Conservation (phyloP, 2,329 filamentous ascomycete species). For the Passalora sequoiae region DNA sequence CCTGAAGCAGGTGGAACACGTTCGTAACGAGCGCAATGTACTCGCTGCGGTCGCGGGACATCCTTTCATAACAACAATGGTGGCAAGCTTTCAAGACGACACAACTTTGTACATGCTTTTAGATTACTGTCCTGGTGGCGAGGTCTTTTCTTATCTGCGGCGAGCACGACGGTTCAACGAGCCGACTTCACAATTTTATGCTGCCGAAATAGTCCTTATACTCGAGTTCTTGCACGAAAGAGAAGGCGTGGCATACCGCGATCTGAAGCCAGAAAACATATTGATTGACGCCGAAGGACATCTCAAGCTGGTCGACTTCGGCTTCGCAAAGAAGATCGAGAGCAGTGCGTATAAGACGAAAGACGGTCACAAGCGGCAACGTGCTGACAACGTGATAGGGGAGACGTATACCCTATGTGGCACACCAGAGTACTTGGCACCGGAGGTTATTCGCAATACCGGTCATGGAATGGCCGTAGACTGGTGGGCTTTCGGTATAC, state of each 20-base stretch:
- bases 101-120: slow-evolving; percentile 79
- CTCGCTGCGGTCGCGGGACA: slow-evolving; percentile 72
- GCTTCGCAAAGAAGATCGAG: slow-evolving; percentile 75
- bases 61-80: slow-evolving; percentile 75
- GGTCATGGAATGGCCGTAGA: slow-evolving; percentile 69
- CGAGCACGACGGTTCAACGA: slow-evolving; percentile 75
- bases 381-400: slow-evolving; percentile 34
- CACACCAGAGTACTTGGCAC: slow-evolving; percentile 77
- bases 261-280: slow-evolving; percentile 79
- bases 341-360: slow-evolving; percentile 40
- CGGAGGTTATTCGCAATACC: slow-evolving; percentile 79
- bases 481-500: slow-evolving; percentile 81
- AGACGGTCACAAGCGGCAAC: slow-evolving; percentile 5
- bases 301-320: slow-evolving; percentile 79
- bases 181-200: slow-evolving; percentile 72
- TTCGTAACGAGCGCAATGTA: slow-evolving; percentile 75
- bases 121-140: slow-evolving; percentile 76
- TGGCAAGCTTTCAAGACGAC: slow-evolving; percentile 72
- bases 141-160: slow-evolving; percentile 77
- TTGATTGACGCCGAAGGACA: slow-evolving; percentile 72
- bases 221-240: slow-evolving; percentile 75
- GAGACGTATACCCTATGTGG: slow-evolving; percentile 82
- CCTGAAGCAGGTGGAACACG: slow-evolving; percentile 81
- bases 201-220: slow-evolving; percentile 76
- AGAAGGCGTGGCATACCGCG: slow-evolving; percentile 74